Percentiles rank a stretch among this genome's conserved stretches.
These are phyloP conservation scores for Hippophae gyantsensis DNA, from an alignment of 306 rosid genomes.

Conservation along the genomic window DNA sequence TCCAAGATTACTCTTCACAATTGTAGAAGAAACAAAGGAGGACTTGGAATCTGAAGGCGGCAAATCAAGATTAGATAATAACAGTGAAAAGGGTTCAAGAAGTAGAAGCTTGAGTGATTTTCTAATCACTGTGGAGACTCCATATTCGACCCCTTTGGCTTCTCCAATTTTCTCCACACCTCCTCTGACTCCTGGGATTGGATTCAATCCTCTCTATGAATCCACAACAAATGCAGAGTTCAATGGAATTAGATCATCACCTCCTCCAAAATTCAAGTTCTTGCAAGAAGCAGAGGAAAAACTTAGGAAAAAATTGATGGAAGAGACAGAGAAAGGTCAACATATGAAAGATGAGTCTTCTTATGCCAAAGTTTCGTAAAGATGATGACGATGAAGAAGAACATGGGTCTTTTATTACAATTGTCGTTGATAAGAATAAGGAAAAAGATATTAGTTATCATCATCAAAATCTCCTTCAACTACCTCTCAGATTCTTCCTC, in stretches of 20 bases:
- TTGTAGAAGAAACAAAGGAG: conserved; percentile 86
- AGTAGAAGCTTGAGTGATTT: conserved; percentile 77
- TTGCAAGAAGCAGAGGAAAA: conserved; percentile 91
- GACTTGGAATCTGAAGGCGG: conserved; percentile 90
- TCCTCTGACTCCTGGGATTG: conserved; percentile 58
- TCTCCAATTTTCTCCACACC: conserved; percentile 81
- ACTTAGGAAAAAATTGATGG: conserved; percentile 48
- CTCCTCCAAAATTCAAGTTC: conserved; percentile 94
- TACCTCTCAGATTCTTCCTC: conserved; percentile 65
- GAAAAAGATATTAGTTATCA: conserved; percentile 18
- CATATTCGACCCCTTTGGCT: conserved; percentile 70
- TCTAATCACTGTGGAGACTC: conserved; percentile 66
- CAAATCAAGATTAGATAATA: conserved; percentile 31
- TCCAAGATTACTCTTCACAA: conserved; percentile 84
- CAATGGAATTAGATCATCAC: conserved; percentile 72
- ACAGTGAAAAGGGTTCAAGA: conserved; percentile 42
- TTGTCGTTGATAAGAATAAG: conserved; percentile 51
- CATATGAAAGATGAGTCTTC: conserved; percentile 5
- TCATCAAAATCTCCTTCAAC: conserved; percentile 36
- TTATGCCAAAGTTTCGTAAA: conserved; percentile 21
- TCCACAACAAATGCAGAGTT: conserved; percentile 80
- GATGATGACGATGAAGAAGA: conserved; percentile 29
- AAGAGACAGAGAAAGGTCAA: conserved; percentile 28
- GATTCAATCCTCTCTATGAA: conserved; percentile 73
- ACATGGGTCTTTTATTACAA: conserved; percentile 42